Evolutionary conservation across 2,329 filamentous ascomycete species (phyloP), one percentile per base, ranked within the genome.

Genomic region (Clathrospora elynae): DNA sequence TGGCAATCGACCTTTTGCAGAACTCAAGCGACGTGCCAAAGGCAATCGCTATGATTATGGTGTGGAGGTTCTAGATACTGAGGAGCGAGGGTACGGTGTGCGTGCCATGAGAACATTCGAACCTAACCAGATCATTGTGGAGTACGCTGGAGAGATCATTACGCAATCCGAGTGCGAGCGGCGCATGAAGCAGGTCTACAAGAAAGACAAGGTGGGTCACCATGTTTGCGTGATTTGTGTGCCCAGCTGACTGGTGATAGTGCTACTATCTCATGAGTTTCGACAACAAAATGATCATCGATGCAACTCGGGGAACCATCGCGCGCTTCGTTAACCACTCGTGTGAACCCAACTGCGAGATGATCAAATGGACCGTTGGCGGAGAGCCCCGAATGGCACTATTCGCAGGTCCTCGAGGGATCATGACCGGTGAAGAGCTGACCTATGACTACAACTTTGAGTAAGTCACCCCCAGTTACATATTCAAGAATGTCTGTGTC

Each of bases 241-340:
- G 6, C 10, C 20, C 17, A 24, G 39, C 61, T 67, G 36, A 67
- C 53, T 12, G 28, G 2, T 38, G 29, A 13, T 57, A 96, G 88
- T 96, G 90, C 72, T 97, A 96, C 71, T 99, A 99, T 70, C 78
- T 99, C 35, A 99, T 99, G 93, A 90, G 90, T 42, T 96, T 97
- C 67, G 91, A 97, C 66, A 90, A 96, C 70, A 93, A 95, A 71
- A 93, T 97, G 84, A 95, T 97, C 61, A 95, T 99, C 54, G 93
- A 99, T 74, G 93, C 92, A 22, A 96, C 91, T 18, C 90, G 89
- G 42, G 93, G 93, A 61, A 95, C 89, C 55, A 95, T 97, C 71
- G 92, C 93, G 62, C 87, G 93, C 42, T 99, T 99, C 70, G 91
- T 99, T 68, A 99, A 99, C 67, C 93, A 99, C 70, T 96, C 90